Evolutionary conservation across 2,329 filamentous ascomycete species (phyloP), one percentile per base, ranked within the genome.

Genomic region (Ophiocordyceps camponoti-leonardi): DNA sequence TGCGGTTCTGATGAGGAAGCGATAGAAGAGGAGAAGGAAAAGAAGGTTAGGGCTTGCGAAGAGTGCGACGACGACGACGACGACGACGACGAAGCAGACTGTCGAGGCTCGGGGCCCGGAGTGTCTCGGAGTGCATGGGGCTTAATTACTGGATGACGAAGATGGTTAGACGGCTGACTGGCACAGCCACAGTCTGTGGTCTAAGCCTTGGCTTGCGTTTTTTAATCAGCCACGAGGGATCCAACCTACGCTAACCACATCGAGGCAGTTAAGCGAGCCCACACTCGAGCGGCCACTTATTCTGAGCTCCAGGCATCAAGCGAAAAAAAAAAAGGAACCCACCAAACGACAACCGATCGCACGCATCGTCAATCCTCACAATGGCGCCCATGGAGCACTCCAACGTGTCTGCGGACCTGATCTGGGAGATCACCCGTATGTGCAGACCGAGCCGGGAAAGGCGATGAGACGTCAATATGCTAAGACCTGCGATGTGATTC

Each of bases 381-480:
- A 77, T 77, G 72, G 65, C 67, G 56, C 63, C 64, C 60, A 72
- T 58, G 68, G 66, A 59, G 48, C 71, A 77, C 58, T 67, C 79
- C 60, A 86, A 87, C 74, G 75, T 94, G 64, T 93, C 87, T 67
- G 70, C 81, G 64, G 88, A 95, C 72, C 77, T 95, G 60, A 72
- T 94, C 75, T 96, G 90, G 90, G 83, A 90, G 78, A 72, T 93
- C 68, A 81, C 82, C 76, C 86, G 88, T 95, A 81, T 69, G 87
- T 87, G 79, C 86, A 79, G 14, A 5, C 7, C 8, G 41, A 26
- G 4, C 7, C 20, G 8, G 16, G n/a, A 4, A 6, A 30, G 5
- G 4, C 5, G 14, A 10, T 23, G 26, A 48, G n/a, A 40, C 31
- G 33, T 16, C 37, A 10, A 16, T 39, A 28, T 20, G 46, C 33